Conservation (phyloP, 2,329 filamentous ascomycete species). For the Ophiognomonia clavigignenti-juglandacearum region DNA sequence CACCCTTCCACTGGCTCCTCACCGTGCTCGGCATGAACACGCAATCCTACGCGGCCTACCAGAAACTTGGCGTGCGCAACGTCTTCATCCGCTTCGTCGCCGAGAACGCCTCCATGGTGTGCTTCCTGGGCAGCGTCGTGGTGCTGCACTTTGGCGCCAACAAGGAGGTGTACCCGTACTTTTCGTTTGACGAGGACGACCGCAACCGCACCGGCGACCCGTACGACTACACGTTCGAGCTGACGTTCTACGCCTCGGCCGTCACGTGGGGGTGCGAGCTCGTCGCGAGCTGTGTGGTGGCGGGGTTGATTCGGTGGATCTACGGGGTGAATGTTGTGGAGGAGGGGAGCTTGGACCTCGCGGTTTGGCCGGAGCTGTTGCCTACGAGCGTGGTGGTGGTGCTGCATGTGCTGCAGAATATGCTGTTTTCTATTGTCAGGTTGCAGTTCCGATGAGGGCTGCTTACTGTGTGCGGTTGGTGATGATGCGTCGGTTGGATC, state of each 20-base stretch:
- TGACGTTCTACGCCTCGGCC: conserved; percentile 59
- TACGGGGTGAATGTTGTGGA: conserved; percentile 59
- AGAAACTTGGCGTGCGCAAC: conserved; percentile 61
- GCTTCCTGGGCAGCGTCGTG: conserved; percentile 60
- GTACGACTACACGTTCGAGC: conserved; percentile 52
- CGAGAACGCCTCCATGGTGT: conserved; percentile 64
- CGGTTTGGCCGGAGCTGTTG: conserved; percentile 62
- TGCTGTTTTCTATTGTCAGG: conserved; percentile 66
- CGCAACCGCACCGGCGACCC: conserved; percentile 33
- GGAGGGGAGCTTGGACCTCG: conserved; percentile 60
- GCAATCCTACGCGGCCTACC: conserved; percentile 58
- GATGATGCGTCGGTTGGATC: too few relatives aligned
- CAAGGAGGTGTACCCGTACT: conserved; percentile 65
- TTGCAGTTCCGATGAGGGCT: conserved; percentile 46
- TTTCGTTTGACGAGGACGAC: conserved; percentile 53
- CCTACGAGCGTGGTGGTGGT: conserved; percentile 62
- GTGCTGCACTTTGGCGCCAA: conserved; percentile 64
- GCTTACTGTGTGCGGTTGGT: not conserved
- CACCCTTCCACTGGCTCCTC: conserved; percentile 51
- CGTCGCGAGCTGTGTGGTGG: conserved; percentile 54
- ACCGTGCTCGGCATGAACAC: conserved; percentile 49
- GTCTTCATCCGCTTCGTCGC: conserved; percentile 64
- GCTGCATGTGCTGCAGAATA: conserved; percentile 66
- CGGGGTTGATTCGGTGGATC: conserved; percentile 51
- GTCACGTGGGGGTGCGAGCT: conserved; percentile 67